phyloP scores from a whole-genome alignment of 2,329 filamentous ascomycete genomes.

The Colletotrichum noveboracense region DNA sequence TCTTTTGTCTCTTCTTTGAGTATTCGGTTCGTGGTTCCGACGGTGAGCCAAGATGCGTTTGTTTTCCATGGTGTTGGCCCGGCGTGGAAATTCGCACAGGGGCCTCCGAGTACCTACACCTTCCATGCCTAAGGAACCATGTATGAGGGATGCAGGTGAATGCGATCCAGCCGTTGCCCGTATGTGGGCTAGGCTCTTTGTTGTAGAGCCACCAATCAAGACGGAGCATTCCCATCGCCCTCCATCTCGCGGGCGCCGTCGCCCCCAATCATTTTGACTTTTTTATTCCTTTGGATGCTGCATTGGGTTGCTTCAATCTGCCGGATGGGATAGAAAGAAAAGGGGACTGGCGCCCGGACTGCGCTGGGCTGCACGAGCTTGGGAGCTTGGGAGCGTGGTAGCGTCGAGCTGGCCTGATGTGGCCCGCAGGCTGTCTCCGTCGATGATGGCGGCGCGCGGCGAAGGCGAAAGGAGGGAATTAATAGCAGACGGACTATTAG shows the following conservation, averaged over 20 bases:
- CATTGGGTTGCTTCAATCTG: background rate
- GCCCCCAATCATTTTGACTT: background rate
- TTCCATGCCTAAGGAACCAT: background rate
- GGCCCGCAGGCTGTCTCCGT: background rate
- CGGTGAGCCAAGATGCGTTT: background rate
- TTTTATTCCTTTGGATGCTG: background rate
- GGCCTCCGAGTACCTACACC: background rate
- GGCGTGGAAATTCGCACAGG: constrained; percentile 2
- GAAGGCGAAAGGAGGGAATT: constrained; percentile 1
- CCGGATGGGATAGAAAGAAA: background rate
- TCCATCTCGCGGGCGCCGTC: background rate
- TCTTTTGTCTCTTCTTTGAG: background rate
- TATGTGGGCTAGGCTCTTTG: background rate
- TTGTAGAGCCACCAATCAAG: background rate
- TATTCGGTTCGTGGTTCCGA: constrained; percentile 8
- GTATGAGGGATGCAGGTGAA: background rate
- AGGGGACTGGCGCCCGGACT: background rate
- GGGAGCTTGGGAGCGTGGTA: background rate
- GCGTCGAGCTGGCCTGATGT: background rate
- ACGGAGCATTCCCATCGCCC: background rate
- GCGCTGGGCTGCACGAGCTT: background rate
- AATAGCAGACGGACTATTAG: constrained; percentile 10
- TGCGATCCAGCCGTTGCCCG: background rate
- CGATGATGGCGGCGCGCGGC: background rate
- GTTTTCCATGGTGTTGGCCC: background rate